These are phyloP conservation scores for Tarenaya hassleriana DNA, from an alignment of 345 rosid genomes.

Conservation along the genomic window DNA sequence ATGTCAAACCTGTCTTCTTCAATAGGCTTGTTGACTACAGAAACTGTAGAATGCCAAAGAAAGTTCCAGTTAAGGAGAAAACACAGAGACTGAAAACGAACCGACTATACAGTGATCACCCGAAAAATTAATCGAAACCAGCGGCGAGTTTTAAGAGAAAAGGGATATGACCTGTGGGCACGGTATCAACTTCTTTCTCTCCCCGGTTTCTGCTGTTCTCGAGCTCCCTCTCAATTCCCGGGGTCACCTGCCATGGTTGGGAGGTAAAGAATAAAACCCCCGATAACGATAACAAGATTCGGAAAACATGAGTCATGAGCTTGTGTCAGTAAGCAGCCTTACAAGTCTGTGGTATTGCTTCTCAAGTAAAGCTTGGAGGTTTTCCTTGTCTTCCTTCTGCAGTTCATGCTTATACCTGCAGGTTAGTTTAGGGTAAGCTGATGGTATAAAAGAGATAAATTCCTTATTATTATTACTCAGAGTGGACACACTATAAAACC, in stretches of 20 bases:
- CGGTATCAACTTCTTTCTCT: slow-evolving; percentile 75
- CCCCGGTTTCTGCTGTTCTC: slow-evolving; percentile 74
- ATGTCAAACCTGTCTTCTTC: slow-evolving; percentile 89
- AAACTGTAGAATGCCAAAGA: slow-evolving; percentile 53
- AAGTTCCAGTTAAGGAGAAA: slow-evolving; percentile 49
- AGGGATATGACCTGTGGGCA: slow-evolving; percentile 68
- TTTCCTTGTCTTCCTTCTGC: slow-evolving; percentile 73
- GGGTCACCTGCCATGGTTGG: slow-evolving; percentile 52
- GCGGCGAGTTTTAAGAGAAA: not conserved
- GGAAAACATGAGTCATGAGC: not conserved
- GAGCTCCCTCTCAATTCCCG: slow-evolving; percentile 74
- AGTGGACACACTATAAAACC: no score
- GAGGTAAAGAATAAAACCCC: not conserved
- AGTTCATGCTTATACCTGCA: slow-evolving; percentile 85
- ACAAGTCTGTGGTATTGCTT: slow-evolving; percentile 75
- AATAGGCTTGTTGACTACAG: slow-evolving; percentile 58
- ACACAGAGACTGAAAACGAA: slow-evolving; percentile 1
- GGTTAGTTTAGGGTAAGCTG: slow-evolving; percentile 4
- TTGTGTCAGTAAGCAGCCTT: no score
- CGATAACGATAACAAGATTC: not conserved
- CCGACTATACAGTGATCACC: no score
- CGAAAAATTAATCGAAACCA: not conserved
- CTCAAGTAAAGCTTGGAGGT: slow-evolving; percentile 50
- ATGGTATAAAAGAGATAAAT: not conserved
- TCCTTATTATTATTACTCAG: no score